Evolutionary conservation across 257 asterid species (phyloP).

Genomic region (Vinca minor): DNA sequence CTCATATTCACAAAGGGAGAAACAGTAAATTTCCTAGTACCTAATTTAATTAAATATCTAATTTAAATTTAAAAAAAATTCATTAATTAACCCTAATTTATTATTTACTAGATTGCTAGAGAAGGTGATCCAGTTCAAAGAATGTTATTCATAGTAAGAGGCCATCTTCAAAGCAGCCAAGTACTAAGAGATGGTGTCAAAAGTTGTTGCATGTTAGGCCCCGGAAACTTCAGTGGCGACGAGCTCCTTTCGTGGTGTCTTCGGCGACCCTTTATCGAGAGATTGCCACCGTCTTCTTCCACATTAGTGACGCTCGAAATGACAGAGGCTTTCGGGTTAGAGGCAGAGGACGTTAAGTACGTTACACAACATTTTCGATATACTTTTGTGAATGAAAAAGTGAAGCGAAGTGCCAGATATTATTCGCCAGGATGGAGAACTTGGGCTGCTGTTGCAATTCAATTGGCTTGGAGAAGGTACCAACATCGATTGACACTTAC

Average conservation of each 20-base stretch:
- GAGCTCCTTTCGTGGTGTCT: constrained; percentile 97
- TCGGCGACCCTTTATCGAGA: constrained; percentile 68
- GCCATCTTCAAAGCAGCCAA: constrained; percentile 98
- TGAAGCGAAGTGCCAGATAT: constrained; percentile 84
- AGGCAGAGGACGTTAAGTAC: constrained; percentile 81
- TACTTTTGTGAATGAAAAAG: constrained; percentile 82
- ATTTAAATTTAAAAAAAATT: too few species aligned
- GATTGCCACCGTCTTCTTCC: constrained; percentile 84
- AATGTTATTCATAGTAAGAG: constrained; percentile 87
- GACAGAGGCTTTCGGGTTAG: constrained; percentile 85
- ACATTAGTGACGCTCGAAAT: constrained; percentile 69
- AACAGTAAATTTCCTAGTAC: constrained; percentile 39
- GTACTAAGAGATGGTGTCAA: constrained; percentile 67
- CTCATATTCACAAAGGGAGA: constrained; percentile 90
- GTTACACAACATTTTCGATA: constrained; percentile 94
- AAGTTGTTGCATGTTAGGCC: constrained; percentile 96
- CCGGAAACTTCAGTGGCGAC: constrained; percentile 93
- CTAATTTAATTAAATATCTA: not conserved
- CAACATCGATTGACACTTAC: constrained; percentile 67
- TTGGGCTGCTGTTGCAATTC: constrained; percentile 94
- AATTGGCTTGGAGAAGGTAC: constrained; percentile 88
- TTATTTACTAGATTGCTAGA: constrained; percentile 46
- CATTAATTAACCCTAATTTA: too few species aligned
- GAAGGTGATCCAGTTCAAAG: constrained; percentile 96
- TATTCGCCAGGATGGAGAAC: constrained; percentile 99